Conservation (phyloP, 73 alveolate species). For the Halteria grandinella region DNA sequence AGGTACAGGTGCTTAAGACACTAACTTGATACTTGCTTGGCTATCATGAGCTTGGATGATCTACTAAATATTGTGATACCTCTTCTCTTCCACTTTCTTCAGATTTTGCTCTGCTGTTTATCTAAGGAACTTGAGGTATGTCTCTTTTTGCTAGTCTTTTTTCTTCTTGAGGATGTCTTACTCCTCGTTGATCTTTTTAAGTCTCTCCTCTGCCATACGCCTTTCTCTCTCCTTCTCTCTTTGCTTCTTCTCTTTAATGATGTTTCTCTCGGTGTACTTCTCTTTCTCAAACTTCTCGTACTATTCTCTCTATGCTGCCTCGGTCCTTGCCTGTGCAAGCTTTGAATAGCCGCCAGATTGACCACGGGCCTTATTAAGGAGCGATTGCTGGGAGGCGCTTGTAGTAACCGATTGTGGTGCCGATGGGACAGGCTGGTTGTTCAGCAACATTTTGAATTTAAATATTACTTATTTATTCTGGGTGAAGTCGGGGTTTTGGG, state of each 20-base stretch:
- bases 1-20: no score
- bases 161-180: conserved; percentile 6
- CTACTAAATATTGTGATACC: neutral
- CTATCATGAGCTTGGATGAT: conserved; percentile 12
- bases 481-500: no score
- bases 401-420: conserved; percentile 5
- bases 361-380: conserved; percentile 33
- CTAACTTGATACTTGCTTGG: no score
- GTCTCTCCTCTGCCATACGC: conserved; percentile 43
- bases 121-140: conserved; percentile 18
- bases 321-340: conserved; percentile 15
- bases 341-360: conserved; percentile 59
- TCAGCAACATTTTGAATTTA: no score
- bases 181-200: conserved; percentile 35
- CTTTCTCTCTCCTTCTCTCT: conserved; percentile 50
- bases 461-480: no score
- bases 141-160: conserved; percentile 40
- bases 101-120: conserved; percentile 20
- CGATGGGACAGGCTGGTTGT: neutral
- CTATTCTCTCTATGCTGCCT: conserved; percentile 39
- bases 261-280: conserved; percentile 19
- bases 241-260: conserved; percentile 31
- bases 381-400: neutral
- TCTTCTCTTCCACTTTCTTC: conserved; percentile 29
- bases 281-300: conserved; percentile 29